phyloP scores from a whole-genome alignment of 345 rosid genomes.

The Cardamine occulta region DNA sequence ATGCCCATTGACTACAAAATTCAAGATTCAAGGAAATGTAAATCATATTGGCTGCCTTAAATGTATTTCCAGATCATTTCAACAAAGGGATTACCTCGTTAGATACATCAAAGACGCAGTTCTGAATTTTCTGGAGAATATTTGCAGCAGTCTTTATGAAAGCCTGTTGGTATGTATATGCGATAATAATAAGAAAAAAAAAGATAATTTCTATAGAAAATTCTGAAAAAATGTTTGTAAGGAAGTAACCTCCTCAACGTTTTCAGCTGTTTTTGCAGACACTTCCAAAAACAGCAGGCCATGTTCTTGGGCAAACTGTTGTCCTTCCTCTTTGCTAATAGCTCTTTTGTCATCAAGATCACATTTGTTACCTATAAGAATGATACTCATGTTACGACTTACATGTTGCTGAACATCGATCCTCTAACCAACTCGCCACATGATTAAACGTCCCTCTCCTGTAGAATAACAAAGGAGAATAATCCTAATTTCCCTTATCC shows the following conservation, averaged over 20 bases:
- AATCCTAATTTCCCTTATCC: no score
- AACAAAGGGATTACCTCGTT: constrained; percentile 60
- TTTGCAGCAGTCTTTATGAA: constrained; percentile 61
- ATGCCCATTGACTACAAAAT: constrained; percentile 75
- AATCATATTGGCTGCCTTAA: neutral
- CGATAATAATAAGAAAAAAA: neutral
- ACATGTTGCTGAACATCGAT: constrained; percentile 95
- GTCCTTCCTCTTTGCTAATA: constrained; percentile 95
- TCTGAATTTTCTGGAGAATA: constrained; percentile 81
- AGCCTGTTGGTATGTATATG: constrained; percentile 43
- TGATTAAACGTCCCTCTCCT: constrained; percentile 97
- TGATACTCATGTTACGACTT: constrained; percentile 85
- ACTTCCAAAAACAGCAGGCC: constrained; percentile 88
- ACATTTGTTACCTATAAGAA: constrained; percentile 85
- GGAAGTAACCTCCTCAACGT: constrained; percentile 81
- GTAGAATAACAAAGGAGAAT: neutral
- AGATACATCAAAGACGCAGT: constrained; percentile 74
- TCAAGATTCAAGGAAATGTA: neutral
- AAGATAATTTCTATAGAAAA: neutral
- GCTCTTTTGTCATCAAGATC: constrained; percentile 88
- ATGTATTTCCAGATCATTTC: neutral
- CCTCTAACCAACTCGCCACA: constrained; percentile 94
- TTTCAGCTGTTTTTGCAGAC: constrained; percentile 93
- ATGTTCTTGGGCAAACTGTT: constrained; percentile 87
- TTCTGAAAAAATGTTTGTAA: neutral